A percentile compares a stretch with the other conserved stretches of the same genome.
These are phyloP conservation scores for Teunomyces atbi DNA, from an alignment of 805 yeast species.

Conservation along the genomic window DNA sequence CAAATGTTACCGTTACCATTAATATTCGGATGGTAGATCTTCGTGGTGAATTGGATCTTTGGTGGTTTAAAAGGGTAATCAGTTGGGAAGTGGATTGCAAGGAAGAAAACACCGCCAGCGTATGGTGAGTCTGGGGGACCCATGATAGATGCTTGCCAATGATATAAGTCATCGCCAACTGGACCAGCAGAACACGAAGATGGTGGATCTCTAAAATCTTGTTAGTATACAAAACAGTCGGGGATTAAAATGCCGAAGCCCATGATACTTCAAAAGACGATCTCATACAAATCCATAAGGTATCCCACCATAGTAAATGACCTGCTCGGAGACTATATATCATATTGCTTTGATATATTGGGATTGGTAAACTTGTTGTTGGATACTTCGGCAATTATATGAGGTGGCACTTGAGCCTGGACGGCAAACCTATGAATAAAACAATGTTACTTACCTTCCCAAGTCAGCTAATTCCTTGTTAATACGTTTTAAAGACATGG, in stretches of 20 bases:
- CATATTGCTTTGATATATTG: not conserved
- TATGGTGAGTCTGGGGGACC: conserved; percentile 95
- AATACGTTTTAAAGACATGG: conserved; percentile 92
- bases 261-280: not conserved
- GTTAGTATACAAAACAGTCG: conserved; percentile 12
- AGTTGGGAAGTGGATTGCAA: conserved; percentile 96
- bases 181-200: conserved; percentile 99
- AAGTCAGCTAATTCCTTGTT: conserved; percentile 93
- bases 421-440: not conserved
- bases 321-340: not conserved
- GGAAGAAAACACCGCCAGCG: conserved; percentile 91
- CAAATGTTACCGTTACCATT: conserved; percentile 95
- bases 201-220: conserved; percentile 81
- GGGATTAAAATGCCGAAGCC: too few species aligned
- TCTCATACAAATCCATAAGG: not conserved
- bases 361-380: not conserved
- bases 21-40: conserved; percentile 96
- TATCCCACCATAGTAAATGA: not conserved
- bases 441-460: conserved; percentile 70
- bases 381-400: not conserved
- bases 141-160: conserved; percentile 99
- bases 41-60: conserved; percentile 81
- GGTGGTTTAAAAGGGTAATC: conserved; percentile 99
- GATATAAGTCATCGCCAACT: conserved; percentile 94
- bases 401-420: not conserved